Evolutionary conservation across 1,284 basidiomycete species (phyloP).

Genomic region (Kalmanozyma brasiliensis): DNA sequence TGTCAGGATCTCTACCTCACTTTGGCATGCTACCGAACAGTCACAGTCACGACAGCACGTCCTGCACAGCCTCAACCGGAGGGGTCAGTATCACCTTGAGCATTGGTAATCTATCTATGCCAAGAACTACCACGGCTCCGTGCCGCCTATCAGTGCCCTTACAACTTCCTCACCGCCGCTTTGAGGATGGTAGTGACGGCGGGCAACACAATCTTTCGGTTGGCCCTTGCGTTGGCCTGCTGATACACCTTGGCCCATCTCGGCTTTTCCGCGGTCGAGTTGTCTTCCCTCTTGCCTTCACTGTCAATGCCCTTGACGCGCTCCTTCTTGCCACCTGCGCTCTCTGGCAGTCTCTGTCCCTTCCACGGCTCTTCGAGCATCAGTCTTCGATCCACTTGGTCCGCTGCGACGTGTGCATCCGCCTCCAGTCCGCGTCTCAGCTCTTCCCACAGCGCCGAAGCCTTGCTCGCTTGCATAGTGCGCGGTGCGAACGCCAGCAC

Average conservation of each 20-base stretch:
- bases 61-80: too few relatives aligned
- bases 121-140: too few relatives aligned
- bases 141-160: too few relatives aligned
- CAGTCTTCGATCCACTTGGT: slow-evolving; percentile 26
- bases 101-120: neutral
- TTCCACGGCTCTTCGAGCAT: slow-evolving; percentile 56
- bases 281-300: slow-evolving; percentile 28
- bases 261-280: neutral
- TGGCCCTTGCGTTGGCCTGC: slow-evolving; percentile 60
- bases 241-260: slow-evolving; percentile 52
- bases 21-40: too few relatives aligned
- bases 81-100: too few relatives aligned
- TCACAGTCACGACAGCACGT: too few relatives aligned
- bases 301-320: slow-evolving; percentile 43
- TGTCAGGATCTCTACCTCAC: too few relatives aligned
- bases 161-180: slow-evolving; percentile 34
- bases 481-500: slow-evolving; percentile 43
- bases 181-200: slow-evolving; percentile 48
- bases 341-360: slow-evolving; percentile 43
- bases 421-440: slow-evolving; percentile 34
- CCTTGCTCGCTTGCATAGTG: slow-evolving; percentile 14
- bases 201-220: slow-evolving; percentile 62
- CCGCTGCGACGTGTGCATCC: slow-evolving; percentile 24
- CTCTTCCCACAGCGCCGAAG: slow-evolving; percentile 23
- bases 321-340: slow-evolving; percentile 50